A percentile compares a stretch with the other conserved stretches of the same genome.
phyloP scores from a whole-genome alignment of 441 rosid species.

The Erodium chrysanthum region DNA sequence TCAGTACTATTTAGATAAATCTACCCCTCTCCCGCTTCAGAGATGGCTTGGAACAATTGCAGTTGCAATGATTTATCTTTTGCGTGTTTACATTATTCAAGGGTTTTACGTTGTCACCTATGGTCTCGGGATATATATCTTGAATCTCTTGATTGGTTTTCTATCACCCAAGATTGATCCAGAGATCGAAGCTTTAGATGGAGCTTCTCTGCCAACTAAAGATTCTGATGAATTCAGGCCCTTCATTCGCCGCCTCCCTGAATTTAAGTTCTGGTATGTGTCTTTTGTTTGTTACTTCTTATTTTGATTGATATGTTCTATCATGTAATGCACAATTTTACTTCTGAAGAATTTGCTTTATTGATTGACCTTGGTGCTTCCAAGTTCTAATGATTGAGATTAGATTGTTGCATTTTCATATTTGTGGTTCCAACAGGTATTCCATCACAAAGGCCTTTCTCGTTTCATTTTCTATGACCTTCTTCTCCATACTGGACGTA shows the following conservation, averaged over 20 bases:
- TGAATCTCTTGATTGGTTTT: constrained; percentile 52
- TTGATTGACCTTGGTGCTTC: neutral
- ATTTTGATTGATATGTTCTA: neutral
- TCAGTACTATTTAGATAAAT: constrained; percentile 38
- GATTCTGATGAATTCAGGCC: constrained; percentile 47
- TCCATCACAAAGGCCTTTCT: constrained; percentile 60
- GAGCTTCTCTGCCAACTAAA: constrained; percentile 23
- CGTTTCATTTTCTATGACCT: constrained; percentile 56
- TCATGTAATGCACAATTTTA: neutral
- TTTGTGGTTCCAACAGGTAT: constrained; percentile 30
- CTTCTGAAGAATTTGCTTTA: neutral
- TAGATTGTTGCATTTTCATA: neutral
- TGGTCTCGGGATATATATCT: constrained; percentile 46
- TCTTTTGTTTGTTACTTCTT: neutral
- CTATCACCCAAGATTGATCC: constrained; percentile 51
- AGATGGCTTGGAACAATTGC: constrained; percentile 42
- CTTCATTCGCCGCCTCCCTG: constrained; percentile 49
- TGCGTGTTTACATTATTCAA: constrained; percentile 32
- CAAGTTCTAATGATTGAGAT: neutral
- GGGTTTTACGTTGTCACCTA: constrained; percentile 44
- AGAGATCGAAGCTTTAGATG: constrained; percentile 38
- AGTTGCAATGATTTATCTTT: constrained; percentile 35
- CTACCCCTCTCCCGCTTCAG: constrained; percentile 31
- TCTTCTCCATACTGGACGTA: constrained; percentile 54
- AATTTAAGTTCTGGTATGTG: constrained; percentile 41